Evolutionary conservation across 257 asterid genomes (phyloP), one percentile per base, ranked within the genome.

Genomic region (Plantago elongata): DNA sequence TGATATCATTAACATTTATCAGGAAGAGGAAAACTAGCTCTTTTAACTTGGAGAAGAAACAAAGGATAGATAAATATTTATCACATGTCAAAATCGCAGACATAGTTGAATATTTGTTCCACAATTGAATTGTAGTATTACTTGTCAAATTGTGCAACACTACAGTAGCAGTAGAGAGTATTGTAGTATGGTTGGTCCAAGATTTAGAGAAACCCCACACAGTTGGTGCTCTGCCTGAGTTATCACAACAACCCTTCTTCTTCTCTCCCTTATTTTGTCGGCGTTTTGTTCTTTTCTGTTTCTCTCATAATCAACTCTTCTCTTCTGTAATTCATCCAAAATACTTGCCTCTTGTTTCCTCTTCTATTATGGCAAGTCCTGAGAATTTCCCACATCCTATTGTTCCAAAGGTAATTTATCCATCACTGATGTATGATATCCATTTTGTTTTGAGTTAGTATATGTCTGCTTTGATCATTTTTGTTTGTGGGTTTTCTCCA

Each of bases 401-500:
- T 13, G 42, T 48, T 27, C 75, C 65, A 7, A 69, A 75, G 87
- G 87, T 82, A 60, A 16, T n/a, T 38, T 34, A 7, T 34, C 4
- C 40, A 34, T 34, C 5, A 34, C 40, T 34, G 40, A 1, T 34
- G 40, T 34, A n/a, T n/a, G n/a, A n/a, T n/a, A 7, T 17, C 56
- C 1, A 10, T 68, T 50, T 65, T 59, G 49, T 51, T 1, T 54
- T 45, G 14, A 57, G 22, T 61, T 34, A n/a, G 40, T 16, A 54
- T 48, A 5, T 48, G 9, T 48, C 7, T 48, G 5, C 9, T 15
- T 15, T 49, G 2, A 10, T 3, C 17, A 18, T 49, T 70, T 72
- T 50, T 61, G 50, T 22, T 1, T 34, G 75, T 42, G 22, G 45
- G 10, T 40, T 65, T 62, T 45, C 13, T 13, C 30, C 10, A 59